Evolutionary conservation across 495 filamentous ascomycete species (phyloP).

Genomic region (Lophiostoma macrostomum): DNA sequence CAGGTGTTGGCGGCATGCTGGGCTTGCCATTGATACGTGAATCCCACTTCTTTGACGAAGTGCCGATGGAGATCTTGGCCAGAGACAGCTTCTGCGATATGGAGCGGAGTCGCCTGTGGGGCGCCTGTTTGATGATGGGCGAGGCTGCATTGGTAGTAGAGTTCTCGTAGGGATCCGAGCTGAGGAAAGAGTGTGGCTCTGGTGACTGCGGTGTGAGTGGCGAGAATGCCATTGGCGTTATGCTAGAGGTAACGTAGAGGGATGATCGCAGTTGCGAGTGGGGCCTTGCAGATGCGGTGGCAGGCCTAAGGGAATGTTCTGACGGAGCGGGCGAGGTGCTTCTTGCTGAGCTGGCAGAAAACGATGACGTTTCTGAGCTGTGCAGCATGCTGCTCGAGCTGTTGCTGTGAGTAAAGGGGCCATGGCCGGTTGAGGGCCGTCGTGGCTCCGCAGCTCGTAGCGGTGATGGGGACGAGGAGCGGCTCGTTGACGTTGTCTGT

Average conservation of each 20-base stretch:
- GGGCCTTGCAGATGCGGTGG: constrained; percentile 2
- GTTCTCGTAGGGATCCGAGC: constrained; percentile 31
- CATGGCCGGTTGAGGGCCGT: constrained; percentile 8
- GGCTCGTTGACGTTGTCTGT: constrained; percentile 7
- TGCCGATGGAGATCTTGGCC: constrained; percentile 29
- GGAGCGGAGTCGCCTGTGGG: constrained; percentile 29
- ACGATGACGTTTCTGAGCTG: constrained; percentile 14
- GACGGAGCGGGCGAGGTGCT: constrained; percentile 11
- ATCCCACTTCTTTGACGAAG: constrained; percentile 30
- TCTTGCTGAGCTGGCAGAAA: constrained; percentile 4
- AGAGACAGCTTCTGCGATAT: constrained; percentile 31
- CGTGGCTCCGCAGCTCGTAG: constrained; percentile 2
- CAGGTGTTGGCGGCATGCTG: constrained; percentile 14
- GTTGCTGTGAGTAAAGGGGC: constrained; percentile 5
- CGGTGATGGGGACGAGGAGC: constrained; percentile 17
- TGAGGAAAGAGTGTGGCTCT: constrained; percentile 28
- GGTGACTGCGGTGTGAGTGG: constrained; percentile 18
- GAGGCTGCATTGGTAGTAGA: constrained; percentile 16
- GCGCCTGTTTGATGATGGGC: constrained; percentile 26
- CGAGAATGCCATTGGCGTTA: constrained; percentile 7
- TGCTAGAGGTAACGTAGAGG: constrained; percentile 10
- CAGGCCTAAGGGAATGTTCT: constrained; percentile 5
- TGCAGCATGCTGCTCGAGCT: constrained; percentile 11
- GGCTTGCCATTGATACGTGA: constrained; percentile 25
- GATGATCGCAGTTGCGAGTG: constrained; percentile 8